These are phyloP conservation scores for Fusarium sp. DNA, from an alignment of 2,329 filamentous ascomycete genomes.

Conservation along the genomic window DNA sequence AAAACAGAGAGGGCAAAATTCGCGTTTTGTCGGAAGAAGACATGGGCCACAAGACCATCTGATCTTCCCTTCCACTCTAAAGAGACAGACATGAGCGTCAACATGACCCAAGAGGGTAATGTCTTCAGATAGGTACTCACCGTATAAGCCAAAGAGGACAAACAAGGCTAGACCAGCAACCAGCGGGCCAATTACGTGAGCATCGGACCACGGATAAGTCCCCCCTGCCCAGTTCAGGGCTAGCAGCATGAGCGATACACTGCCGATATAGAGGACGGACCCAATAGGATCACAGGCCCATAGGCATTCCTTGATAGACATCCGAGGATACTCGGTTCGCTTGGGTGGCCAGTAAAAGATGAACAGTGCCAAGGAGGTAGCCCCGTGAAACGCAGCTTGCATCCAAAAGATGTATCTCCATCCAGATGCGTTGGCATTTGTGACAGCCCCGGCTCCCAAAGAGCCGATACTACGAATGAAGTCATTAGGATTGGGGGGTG, in stretches of 20 bases:
- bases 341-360: constrained; percentile 9
- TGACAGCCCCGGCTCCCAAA: constrained; percentile 5
- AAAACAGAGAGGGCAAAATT: constrained; percentile 11
- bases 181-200: constrained; percentile 2
- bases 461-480: constrained; percentile 1
- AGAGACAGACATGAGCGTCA: neutral
- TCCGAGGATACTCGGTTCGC: constrained; percentile 1
- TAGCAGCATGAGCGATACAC: constrained; percentile 7
- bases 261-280: constrained; percentile 6
- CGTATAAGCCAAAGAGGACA: constrained; percentile 6
- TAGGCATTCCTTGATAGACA: constrained; percentile 1
- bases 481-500: neutral
- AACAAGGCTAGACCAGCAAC: neutral
- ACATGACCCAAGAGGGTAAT: neutral
- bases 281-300: constrained; percentile 12
- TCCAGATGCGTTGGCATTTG: constrained; percentile 3
- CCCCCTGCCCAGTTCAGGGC: constrained; percentile 8
- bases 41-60: constrained; percentile 6
- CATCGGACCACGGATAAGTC: constrained; percentile 5
- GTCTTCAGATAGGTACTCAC: neutral
- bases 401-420: constrained; percentile 15
- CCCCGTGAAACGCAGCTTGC: constrained; percentile 9
- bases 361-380: neutral
- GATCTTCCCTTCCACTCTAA: constrained; percentile 7
- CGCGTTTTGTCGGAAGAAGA: constrained; percentile 12